Base-by-base conservation (phyloP, 495 filamentous ascomycete genomes). In the Hyaloscypha bicolor region DNA sequence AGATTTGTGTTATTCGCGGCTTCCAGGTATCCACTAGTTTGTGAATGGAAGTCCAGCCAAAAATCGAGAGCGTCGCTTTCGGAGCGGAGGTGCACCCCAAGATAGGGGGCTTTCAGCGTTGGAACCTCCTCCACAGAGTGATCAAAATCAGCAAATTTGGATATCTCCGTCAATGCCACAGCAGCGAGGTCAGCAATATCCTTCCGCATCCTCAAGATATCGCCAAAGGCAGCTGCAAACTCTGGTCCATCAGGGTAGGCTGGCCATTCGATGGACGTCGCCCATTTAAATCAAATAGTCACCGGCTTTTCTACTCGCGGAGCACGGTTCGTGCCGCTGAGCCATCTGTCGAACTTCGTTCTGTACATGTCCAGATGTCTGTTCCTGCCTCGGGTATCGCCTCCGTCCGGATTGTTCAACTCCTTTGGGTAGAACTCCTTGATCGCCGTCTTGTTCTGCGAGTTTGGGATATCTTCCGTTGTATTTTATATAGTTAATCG, bases 351-450 rank as follows among this genome's bases (percentile, higher is more conserved):
- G 32, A 70, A 68, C 30, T 74, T 72, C 5, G 63, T 53, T 19
- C 75, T 76, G 42, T 80, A 84, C 16, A 68, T 66, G 57, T 79
- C 81, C n/a, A 79, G 75, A 69, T 84, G 78, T 55, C 78, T 73
- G 61, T 82, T 80, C 39, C 78, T 74, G 9, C 82, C 82, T 12
- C 81, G 72, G 5, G 48, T 67, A 55, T 84, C 82, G 63, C 79
- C 82, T 30, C 79, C 79, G 11, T 75, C 73, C 21, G 68, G 74
- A 35, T 75, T 70, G 32, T 79, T 78, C 45, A 80, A 72, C n/a
- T 76, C 70, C 59, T 79, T 78, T 0, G 81, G 81, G 51, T 74
- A 79, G 59, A 82, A 73, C 21, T 73, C 69, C 63, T 78, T 76
- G 3, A 79, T 70, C 55, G 74, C 62, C 39, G 67, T 72, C 3